Evolutionary conservation across 345 rosid genomes (phyloP), one percentile per base, ranked within the genome.

Genomic region (Ailanthus altissimus): DNA sequence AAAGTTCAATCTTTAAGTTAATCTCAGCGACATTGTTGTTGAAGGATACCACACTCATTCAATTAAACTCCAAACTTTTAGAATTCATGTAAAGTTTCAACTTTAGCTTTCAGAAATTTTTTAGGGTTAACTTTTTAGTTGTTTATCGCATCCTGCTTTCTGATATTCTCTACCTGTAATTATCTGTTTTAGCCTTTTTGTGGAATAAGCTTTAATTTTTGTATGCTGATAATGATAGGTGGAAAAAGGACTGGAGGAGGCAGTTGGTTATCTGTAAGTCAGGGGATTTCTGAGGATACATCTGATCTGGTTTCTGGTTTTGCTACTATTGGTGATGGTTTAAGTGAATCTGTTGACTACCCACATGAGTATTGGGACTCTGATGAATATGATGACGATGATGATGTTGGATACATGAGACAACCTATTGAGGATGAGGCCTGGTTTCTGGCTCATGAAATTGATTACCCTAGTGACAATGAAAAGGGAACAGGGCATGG

Each of bases 381-480:
- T 47, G 99, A 97, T 68, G 97, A 97, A 80, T 97, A 97, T 77
- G 99, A 97, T 6, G 97, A 97, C 3, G 97, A 97, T n/a, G 97
- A 92, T 47, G 99, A 97, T 80, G 93, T 91, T 87, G 99, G 99
- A 20, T 97, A 94, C 83, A 88, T 84, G 86, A 92, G 99, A 83
- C 99, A 94, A 73, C 97, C 99, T 43, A 94, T 97, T 42, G 99
- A 94, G 84, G 99, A 94, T 81, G 99, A 97, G 85, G 81, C 97
- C 62, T 97, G 98, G 99, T 97, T 97, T 89, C 88, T 94, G 77
- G 95, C 99, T 49, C 97, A 97, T 87, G 99, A 97, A 86, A 90
- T 97, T 85, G 98, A 97, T 80, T 97, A 92, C 77, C 98, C 98
- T 18, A 97, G 99, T 78, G 99, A 97, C 82, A 92, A 97, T 81